These are phyloP conservation scores for Oenanthe sinensis DNA, from an alignment of 129 eudicot species.

Conservation along the genomic window DNA sequence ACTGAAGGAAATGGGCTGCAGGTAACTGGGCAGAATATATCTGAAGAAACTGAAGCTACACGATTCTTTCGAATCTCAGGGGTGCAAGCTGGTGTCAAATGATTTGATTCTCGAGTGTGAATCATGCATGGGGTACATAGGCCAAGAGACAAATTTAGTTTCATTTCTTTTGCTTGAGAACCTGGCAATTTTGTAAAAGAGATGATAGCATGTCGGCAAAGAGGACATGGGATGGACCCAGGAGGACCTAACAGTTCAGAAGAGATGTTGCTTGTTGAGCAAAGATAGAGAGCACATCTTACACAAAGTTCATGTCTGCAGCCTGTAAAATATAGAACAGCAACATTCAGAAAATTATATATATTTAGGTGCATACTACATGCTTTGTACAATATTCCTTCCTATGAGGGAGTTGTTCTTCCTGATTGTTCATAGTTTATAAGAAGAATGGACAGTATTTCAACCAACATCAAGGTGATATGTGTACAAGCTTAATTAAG, in stretches of 20 bases:
- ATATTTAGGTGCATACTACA: not conserved
- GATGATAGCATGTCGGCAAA: conserved; percentile 63
- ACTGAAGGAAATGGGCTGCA: conserved; percentile 85
- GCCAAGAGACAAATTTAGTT: conserved; percentile 54
- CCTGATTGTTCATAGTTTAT: not conserved
- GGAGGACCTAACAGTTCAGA: conserved; percentile 60
- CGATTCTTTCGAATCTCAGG: conserved; percentile 55
- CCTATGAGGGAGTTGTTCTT: not conserved
- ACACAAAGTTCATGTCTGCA: conserved; percentile 83
- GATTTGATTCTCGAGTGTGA: conserved; percentile 59
- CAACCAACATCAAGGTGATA: not conserved
- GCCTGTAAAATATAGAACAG: conserved; percentile 35
- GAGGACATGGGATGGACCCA: conserved; percentile 96
- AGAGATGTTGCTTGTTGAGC: conserved; percentile 71
- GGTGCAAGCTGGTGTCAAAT: conserved; percentile 35
- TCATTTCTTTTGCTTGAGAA: conserved; percentile 53
- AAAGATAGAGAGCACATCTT: conserved; percentile 87
- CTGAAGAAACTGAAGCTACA: conserved; percentile 71
- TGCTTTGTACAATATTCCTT: not conserved
- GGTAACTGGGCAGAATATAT: conserved; percentile 73
- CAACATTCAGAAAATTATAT: not conserved
- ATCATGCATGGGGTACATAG: conserved; percentile 93
- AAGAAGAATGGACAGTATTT: not conserved
- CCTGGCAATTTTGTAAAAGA: conserved; percentile 56
- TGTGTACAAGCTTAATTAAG: not conserved